Conservation (phyloP, 2,329 filamentous ascomycete genomes). For the Pseudocercospora pini-densiflorae region DNA sequence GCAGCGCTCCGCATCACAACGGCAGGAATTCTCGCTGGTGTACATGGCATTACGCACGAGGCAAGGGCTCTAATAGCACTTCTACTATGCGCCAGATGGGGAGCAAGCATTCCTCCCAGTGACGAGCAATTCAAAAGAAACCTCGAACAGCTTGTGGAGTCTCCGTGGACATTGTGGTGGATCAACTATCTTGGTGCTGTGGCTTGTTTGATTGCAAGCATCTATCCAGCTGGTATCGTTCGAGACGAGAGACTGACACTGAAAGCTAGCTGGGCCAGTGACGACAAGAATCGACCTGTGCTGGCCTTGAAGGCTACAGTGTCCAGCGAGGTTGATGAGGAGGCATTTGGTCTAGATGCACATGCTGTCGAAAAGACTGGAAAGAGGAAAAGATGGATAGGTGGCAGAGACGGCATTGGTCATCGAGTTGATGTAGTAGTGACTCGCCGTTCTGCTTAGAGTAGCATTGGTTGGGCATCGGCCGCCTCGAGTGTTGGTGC, state of each 20-base stretch:
- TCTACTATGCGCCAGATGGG: constrained; percentile 75
- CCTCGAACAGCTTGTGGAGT: constrained; percentile 58
- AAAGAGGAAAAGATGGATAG: constrained; percentile 63
- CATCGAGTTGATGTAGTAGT: constrained; percentile 45
- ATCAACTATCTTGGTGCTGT: constrained; percentile 66
- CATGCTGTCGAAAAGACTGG: constrained; percentile 59
- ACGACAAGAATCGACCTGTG: constrained; percentile 49
- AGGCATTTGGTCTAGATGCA: constrained; percentile 47
- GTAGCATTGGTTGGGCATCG: neutral
- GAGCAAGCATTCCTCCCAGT: constrained; percentile 63
- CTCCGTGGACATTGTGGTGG: constrained; percentile 65
- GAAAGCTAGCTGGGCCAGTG: constrained; percentile 47
- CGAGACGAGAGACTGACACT: constrained; percentile 46
- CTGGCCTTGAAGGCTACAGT: constrained; percentile 49
- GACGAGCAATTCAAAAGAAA: constrained; percentile 61
- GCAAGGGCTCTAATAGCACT: constrained; percentile 73
- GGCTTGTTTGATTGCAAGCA: constrained; percentile 59
- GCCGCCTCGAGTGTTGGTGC: too few species aligned
- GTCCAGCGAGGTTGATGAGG: constrained; percentile 46
- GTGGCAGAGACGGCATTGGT: constrained; percentile 47
- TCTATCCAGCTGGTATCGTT: constrained; percentile 65
- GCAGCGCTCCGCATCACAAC: constrained; percentile 75
- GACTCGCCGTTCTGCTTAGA: neutral
- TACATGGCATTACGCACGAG: constrained; percentile 75
- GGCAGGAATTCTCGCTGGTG: constrained; percentile 66